Base-by-base conservation (phyloP, 2,329 filamentous ascomycete genomes). In the Chrysoporthe deuterocubensis region DNA sequence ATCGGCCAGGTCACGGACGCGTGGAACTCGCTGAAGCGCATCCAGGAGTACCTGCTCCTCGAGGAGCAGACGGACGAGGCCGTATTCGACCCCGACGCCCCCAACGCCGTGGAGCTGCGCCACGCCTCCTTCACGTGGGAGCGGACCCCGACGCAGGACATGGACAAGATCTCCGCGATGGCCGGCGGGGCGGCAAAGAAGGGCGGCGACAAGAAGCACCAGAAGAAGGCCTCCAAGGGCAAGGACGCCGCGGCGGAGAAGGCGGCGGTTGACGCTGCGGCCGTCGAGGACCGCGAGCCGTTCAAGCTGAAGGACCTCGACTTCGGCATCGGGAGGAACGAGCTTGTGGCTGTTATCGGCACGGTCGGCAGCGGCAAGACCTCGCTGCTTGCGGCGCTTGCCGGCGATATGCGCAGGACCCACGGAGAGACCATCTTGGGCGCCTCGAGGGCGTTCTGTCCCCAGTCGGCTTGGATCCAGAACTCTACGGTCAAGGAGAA, bases 381-480 rank as follows among this genome's bases (percentile, higher is more conserved):
- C 62, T 97, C 94, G 0, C 81, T 99, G 1, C 87, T 99, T 2
- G 92, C 93, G 44, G 94, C 95, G 0, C 81, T 99, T 58, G 95
- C 94, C 0, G 95, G 96, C 34, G 95, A 98, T 71, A 98, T 98
- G 95, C 89, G 94, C 57, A 91, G 90, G 77, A 96, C 92, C 0
- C 81, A 80, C 3, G 94, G 94, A 13, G 85, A 90, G 48, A 86
- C 96, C 6, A 85, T 88, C 0, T 86, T 96, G 72, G 92, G 94
- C 52, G 93, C 93, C 0, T 90, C 89, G 3, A 85, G 94, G 70
- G 93, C 95, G 0, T 97, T 97, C 74, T 98, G 96, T 72, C 95
- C 95, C 0, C 95, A 99, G 76, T 97, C 97, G 75, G 93, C 96
- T 0, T 99, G 96, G 96, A 97, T 99, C 61, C 95, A 98, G 76